Evolutionary conservation across 164 flowering plant species (phyloP), one percentile per base, ranked within the genome.

Genomic region (Vitis amurensis): DNA sequence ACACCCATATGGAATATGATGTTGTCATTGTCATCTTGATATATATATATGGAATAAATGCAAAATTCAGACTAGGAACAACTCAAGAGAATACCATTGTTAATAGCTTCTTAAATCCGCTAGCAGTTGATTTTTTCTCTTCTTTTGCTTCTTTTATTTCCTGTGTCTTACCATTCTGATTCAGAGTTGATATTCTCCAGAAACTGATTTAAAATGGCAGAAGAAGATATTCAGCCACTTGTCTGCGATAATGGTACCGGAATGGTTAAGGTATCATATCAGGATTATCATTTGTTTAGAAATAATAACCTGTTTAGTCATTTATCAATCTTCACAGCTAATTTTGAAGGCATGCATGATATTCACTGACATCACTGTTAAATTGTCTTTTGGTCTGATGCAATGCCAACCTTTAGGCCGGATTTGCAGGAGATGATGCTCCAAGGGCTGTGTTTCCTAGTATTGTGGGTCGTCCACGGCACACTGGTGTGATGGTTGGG

Each of bases 361-460:
- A 13, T 37, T 60, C 37, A 30, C 48, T 29, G 63, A 8, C 11
- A 57, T 17, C 12, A 8, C 14, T 27, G 10, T n/a, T 15, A 9
- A 55, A 58, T 59, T 57, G 4, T 8, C 12, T 70, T 60, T 59
- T 51, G 67, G 30, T 66, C 8, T 60, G 17, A 4, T 67, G 3
- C 62, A 19, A 30, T 59, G 29, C 29, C 23, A 68, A 59, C 47
- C 16, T 51, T 51, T 74, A 86, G 92, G 92, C 92, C 71, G 92
- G 92, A 66, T 88, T 88, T 83, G 92, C 90, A 68, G 92, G 93
- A 64, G 89, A 89, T 75, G 93, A 89, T 85, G 93, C 93, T 75
- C 93, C 91, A 55, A 82, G 93, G 77, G 93, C 91, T 15, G 91
- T 89, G 67, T 89, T 89, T 61, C 91, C 91, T 58, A 86, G 91